Evolutionary conservation across 2,329 filamentous ascomycete species (phyloP).

Genomic region (Neoascochyta sp.): DNA sequence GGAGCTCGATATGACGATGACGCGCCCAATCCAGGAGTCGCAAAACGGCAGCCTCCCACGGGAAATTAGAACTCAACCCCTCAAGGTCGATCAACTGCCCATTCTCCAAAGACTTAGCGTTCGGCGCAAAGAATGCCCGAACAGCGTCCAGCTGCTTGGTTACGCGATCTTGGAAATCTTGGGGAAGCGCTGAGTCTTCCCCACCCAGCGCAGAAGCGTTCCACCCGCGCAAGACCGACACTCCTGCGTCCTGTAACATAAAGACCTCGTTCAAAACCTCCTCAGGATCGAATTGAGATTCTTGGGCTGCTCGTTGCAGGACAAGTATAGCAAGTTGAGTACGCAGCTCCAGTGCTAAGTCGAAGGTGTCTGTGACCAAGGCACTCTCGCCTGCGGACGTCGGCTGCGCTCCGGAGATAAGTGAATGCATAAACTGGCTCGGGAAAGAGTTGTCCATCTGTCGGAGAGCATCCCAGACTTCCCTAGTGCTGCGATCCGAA

Average conservation of each 20-base stretch:
- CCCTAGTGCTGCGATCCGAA: slow-evolving; percentile 24
- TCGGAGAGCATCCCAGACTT: slow-evolving; percentile 29
- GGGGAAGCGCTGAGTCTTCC: slow-evolving; percentile 35
- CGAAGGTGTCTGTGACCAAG: slow-evolving; percentile 45
- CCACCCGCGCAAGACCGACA: slow-evolving; percentile 33
- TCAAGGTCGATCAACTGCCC: slow-evolving; percentile 42
- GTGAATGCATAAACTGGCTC: slow-evolving; percentile 26
- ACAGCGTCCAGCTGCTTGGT: slow-evolving; percentile 41
- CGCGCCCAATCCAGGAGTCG: slow-evolving; percentile 48
- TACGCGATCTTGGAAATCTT: slow-evolving; percentile 35
- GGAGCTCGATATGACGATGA: slow-evolving; percentile 45
- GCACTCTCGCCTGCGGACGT: slow-evolving; percentile 37
- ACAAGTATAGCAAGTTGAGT: slow-evolving; percentile 53
- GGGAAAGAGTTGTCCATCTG: slow-evolving; percentile 38
- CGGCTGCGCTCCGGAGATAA: slow-evolving; percentile 9
- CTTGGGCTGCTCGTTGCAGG: slow-evolving; percentile 33
- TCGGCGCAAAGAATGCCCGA: slow-evolving; percentile 28
- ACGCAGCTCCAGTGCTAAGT: slow-evolving; percentile 51
- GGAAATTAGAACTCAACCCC: slow-evolving; percentile 44
- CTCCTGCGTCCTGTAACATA: slow-evolving; percentile 17
- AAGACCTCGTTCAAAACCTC: slow-evolving; percentile 44
- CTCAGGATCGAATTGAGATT: slow-evolving; percentile 40
- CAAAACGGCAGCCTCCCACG: slow-evolving; percentile 50
- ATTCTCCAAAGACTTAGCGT: slow-evolving; percentile 28
- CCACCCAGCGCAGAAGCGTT: slow-evolving; percentile 36